These are phyloP conservation scores for Przewalskia tangutica DNA, from an alignment of 257 asterid species.

Conservation along the genomic window DNA sequence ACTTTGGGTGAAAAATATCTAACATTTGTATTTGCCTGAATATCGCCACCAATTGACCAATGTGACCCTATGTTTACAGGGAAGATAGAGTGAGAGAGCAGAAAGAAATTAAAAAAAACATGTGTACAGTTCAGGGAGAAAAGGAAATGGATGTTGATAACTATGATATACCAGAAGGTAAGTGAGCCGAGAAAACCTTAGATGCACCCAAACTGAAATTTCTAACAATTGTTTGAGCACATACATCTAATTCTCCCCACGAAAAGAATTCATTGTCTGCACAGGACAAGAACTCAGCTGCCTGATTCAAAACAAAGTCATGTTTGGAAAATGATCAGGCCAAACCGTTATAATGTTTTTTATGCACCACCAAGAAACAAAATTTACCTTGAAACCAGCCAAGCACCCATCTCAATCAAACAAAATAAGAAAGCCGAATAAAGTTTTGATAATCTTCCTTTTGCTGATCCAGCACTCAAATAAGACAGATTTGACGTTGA, in stretches of 20 bases:
- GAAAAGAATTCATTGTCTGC: slow-evolving; percentile 21
- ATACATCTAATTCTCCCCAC: slow-evolving; percentile 40
- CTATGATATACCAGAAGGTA: slow-evolving; percentile 42
- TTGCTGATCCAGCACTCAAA: slow-evolving; percentile 29
- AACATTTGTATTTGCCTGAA: slow-evolving; percentile 21
- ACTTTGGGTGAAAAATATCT: slow-evolving; percentile 59
- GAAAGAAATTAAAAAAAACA: neutral
- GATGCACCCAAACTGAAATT: slow-evolving; percentile 46
- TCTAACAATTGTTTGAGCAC: slow-evolving; percentile 27
- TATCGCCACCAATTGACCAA: slow-evolving; percentile 23
- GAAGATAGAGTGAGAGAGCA: neutral
- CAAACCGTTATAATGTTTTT: neutral
- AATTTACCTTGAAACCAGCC: slow-evolving; percentile 61
- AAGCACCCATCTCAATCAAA: slow-evolving; percentile 58
- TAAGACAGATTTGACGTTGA: slow-evolving; percentile 13
- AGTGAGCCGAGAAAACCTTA: slow-evolving; percentile 26
- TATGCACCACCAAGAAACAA: neutral
- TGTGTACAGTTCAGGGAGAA: neutral
- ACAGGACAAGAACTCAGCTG: slow-evolving; percentile 46
- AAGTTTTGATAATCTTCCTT: slow-evolving; percentile 30
- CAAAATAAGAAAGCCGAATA: slow-evolving; percentile 38
- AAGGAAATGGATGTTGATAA: neutral
- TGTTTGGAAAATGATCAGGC: neutral
- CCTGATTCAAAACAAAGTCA: slow-evolving; percentile 28
- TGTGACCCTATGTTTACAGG: slow-evolving; percentile 22